These are phyloP conservation scores for Polychytrium aggregatum DNA, from an alignment of 192 early-diverging fungal species.

Conservation along the genomic window DNA sequence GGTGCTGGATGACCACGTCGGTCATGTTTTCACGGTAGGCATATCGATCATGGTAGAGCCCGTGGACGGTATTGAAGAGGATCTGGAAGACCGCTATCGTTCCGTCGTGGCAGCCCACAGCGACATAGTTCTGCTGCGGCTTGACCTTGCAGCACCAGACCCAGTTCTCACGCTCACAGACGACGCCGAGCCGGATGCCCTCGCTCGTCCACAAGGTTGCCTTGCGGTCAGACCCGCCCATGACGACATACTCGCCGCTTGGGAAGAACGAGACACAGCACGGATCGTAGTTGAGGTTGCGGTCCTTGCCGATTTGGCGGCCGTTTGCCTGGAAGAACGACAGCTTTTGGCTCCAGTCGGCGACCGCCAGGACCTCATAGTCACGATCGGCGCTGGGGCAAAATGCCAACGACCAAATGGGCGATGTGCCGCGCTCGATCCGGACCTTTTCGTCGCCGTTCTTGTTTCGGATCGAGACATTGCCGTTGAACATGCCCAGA, in stretches of 20 bases:
- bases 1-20: constrained; percentile 51
- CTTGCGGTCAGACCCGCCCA: constrained; percentile 45
- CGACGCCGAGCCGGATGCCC: constrained; percentile 31
- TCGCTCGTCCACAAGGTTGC: constrained; percentile 44
- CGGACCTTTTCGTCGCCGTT: constrained; percentile 41
- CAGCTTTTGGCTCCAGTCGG: constrained; percentile 45
- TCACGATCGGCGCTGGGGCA: constrained; percentile 27
- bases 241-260: constrained; percentile 36
- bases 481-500: constrained; percentile 43
- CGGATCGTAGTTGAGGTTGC: constrained; percentile 39
- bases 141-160: constrained; percentile 41
- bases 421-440: constrained; percentile 36
- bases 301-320: constrained; percentile 46
- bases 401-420: constrained; percentile 46
- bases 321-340: constrained; percentile 42
- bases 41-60: constrained; percentile 44
- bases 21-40: constrained; percentile 48
- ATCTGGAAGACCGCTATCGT: constrained; percentile 38
- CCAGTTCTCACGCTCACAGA: constrained; percentile 37
- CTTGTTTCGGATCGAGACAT: constrained; percentile 36
- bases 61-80: constrained; percentile 44
- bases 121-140: constrained; percentile 34
- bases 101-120: constrained; percentile 44
- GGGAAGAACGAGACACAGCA: constrained; percentile 29
- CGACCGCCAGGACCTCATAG: constrained; percentile 35